Evolutionary conservation across 495 filamentous ascomycete genomes (phyloP).

Genomic region (Lepraria neglecta): DNA sequence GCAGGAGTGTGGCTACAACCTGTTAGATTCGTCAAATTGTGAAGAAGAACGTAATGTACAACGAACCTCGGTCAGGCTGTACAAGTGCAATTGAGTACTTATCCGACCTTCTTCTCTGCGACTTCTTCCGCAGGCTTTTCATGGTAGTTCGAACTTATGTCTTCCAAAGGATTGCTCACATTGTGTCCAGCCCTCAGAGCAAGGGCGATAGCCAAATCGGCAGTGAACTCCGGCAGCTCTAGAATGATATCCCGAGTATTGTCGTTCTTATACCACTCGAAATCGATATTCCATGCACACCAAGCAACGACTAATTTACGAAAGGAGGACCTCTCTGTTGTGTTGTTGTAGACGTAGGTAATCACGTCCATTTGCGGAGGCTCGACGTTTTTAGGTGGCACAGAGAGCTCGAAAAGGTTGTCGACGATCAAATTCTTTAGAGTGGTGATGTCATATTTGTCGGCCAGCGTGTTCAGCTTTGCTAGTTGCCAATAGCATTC

Average conservation of each 20-base stretch:
- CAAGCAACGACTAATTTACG: conserved; percentile 5
- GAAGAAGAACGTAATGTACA: no score
- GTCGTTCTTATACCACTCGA: neutral
- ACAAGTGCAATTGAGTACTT: no score
- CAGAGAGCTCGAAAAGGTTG: neutral
- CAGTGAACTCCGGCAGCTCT: neutral
- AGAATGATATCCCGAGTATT: neutral
- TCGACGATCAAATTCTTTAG: neutral
- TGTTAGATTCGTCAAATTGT: no score
- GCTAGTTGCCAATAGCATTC: neutral
- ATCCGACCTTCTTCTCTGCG: no score
- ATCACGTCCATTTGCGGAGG: neutral
- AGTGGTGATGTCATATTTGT: neutral
- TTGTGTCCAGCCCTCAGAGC: neutral
- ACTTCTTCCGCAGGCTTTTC: neutral
- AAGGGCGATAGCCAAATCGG: conserved; percentile 3
- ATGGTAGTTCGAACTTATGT: neutral
- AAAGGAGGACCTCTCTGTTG: neutral
- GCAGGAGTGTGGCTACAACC: no score
- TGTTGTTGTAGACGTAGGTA: neutral
- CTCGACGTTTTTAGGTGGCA: no score
- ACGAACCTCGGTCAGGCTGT: no score
- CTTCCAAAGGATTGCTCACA: neutral
- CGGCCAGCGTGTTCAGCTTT: neutral
- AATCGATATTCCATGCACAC: neutral